These are phyloP conservation scores for Delitschia confertaspora DNA, from an alignment of 495 filamentous ascomycete genomes.

Conservation along the genomic window DNA sequence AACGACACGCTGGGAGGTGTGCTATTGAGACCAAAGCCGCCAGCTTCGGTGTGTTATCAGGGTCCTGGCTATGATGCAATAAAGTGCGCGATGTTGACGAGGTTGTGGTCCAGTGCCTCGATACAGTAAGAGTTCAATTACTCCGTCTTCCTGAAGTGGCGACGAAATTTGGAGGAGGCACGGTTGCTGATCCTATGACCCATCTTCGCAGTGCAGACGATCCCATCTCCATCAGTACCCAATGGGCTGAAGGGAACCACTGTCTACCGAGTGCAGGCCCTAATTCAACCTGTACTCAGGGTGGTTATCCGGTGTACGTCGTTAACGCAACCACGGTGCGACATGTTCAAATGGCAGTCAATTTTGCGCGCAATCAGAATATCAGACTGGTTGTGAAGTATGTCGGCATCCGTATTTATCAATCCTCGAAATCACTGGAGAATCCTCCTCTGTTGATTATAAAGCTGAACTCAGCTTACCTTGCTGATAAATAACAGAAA, in stretches of 20 bases:
- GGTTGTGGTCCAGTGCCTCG: slow-evolving; percentile 5
- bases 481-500: slow-evolving; percentile 28
- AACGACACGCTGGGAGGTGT: slow-evolving; percentile 22
- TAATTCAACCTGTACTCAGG: slow-evolving; percentile 14
- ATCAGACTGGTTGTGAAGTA: slow-evolving; percentile 23
- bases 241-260: slow-evolving; percentile 11
- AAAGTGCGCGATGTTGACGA: slow-evolving; percentile 8
- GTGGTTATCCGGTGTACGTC: slow-evolving; percentile 19
- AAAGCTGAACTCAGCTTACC: background rate
- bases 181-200: no score
- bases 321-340: slow-evolving; percentile 16
- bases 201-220: slow-evolving; percentile 14
- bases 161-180: no score
- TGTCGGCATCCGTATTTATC: no score
- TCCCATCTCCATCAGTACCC: slow-evolving; percentile 10
- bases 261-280: slow-evolving; percentile 15
- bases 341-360: slow-evolving; percentile 21
- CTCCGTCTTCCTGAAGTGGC: no score
- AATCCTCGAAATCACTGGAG: background rate
- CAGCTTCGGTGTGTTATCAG: slow-evolving; percentile 15
- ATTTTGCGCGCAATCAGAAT: slow-evolving; percentile 23
- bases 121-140: slow-evolving; percentile 12
- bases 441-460: background rate
- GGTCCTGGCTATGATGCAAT: slow-evolving; percentile 8
- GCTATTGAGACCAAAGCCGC: slow-evolving; percentile 14